A percentile compares a stretch with the other conserved stretches of the same genome.
phyloP scores from a whole-genome alignment of 1,284 basidiomycete species.

The Malassezia vespertilionis region DNA sequence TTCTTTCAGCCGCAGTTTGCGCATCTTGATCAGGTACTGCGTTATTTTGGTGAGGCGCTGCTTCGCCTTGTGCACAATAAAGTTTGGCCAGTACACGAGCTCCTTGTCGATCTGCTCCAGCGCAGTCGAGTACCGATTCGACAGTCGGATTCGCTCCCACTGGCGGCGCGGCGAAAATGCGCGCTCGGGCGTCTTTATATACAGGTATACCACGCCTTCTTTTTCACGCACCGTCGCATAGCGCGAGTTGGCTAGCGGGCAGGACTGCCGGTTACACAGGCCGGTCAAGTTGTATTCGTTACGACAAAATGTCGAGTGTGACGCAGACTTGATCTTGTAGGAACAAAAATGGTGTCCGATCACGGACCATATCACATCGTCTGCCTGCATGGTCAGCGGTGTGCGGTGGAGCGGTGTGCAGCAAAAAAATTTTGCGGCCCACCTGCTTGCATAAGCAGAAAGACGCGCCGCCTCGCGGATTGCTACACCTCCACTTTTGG shows the following conservation, averaged over 20 bases:
- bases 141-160: conserved; percentile 92
- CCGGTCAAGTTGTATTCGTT: conserved; percentile 99
- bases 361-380: conserved; percentile 46
- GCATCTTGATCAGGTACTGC: conserved; percentile 97
- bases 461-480: neutral
- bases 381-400: conserved; percentile 43
- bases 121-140: conserved; percentile 86
- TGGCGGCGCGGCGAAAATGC: conserved; percentile 88
- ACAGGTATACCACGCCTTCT: conserved; percentile 87
- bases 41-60: conserved; percentile 98
- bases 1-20: conserved; percentile 66
- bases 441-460: neutral
- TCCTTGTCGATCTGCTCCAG: conserved; percentile 71
- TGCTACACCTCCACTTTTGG: neutral
- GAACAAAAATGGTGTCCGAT: conserved; percentile 45
- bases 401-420: neutral
- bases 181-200: conserved; percentile 93
- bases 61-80: conserved; percentile 96
- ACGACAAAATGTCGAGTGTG: conserved; percentile 69
- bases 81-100: conserved; percentile 94
- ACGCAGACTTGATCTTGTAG: conserved; percentile 45
- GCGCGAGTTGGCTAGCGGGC: conserved; percentile 88
- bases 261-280: conserved; percentile 89
- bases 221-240: conserved; percentile 95
- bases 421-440: conserved; percentile 5